A percentile compares a stretch with the other conserved stretches of the same genome.
Conservation (phyloP, 169 alveolate genomes). For the Cryptosporidium tyzzeri region DNA sequence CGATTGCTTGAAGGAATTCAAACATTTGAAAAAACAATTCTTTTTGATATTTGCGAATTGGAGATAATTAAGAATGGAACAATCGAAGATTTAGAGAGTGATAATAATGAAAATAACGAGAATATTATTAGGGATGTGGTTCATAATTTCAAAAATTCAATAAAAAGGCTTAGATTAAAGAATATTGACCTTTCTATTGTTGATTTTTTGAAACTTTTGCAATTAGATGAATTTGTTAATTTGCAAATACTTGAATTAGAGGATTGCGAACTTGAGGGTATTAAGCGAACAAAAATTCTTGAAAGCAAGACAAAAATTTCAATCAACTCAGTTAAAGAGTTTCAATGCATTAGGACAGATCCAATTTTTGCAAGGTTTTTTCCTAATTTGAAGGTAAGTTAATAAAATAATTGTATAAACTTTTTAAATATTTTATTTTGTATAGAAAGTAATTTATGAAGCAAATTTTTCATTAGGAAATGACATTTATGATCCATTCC, state of each 20-base stretch:
- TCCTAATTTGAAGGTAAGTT: slow-evolving; percentile 55
- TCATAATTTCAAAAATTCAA: background rate
- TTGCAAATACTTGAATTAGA: slow-evolving; percentile 13
- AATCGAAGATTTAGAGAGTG: background rate
- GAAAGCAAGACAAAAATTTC: background rate
- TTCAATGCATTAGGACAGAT: slow-evolving; percentile 9
- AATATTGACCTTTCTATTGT: slow-evolving; percentile 4
- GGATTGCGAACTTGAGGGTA: slow-evolving; percentile 33
- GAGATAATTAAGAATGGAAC: background rate
- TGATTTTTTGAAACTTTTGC: background rate
- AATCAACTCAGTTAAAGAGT: background rate
- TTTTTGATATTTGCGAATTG: background rate
- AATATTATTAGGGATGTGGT: background rate
- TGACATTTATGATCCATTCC: background rate
- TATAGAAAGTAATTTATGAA: slow-evolving; percentile 14
- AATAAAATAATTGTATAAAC: background rate
- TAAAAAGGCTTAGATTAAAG: background rate
- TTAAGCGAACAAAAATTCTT: background rate
- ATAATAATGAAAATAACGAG: background rate
- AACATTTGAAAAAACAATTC: background rate
- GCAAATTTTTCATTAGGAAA: slow-evolving; percentile 1
- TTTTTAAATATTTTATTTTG: no score
- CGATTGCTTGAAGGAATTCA: background rate
- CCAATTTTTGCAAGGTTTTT: slow-evolving; percentile 29
- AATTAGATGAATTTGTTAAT: background rate